A percentile compares a stretch with the other conserved stretches of the same genome.
These are phyloP conservation scores for Barnettozyma salicaria DNA, from an alignment of 805 yeast species.

Conservation along the genomic window DNA sequence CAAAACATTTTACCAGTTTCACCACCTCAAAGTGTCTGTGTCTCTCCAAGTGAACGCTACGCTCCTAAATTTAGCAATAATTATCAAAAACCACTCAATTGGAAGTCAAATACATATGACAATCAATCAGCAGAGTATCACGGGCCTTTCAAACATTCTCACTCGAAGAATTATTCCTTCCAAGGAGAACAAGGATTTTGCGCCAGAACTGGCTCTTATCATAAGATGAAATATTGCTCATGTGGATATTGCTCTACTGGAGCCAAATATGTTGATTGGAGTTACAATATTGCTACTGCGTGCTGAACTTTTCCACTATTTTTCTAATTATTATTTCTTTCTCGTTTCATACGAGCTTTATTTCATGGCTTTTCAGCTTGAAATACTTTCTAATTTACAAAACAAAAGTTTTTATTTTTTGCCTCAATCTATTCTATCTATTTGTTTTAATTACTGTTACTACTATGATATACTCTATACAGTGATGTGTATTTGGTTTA, in stretches of 20 bases:
- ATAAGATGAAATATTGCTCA: constrained; percentile 18
- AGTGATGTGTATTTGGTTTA: no score
- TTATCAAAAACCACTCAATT: constrained; percentile 7
- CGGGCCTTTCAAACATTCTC: constrained; percentile 11
- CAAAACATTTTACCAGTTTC: constrained; percentile 17
- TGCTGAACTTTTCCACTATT: constrained; percentile 3
- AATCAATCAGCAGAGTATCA: constrained; percentile 5
- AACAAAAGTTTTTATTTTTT: no score
- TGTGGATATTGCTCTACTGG: constrained; percentile 23
- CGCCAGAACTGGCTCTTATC: constrained; percentile 22
- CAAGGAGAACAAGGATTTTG: constrained; percentile 22
- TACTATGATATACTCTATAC: no score
- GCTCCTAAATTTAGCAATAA: constrained; percentile 10
- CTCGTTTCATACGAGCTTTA: background rate
- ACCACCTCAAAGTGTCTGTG: constrained; percentile 13
- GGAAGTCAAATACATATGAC: constrained; percentile 8
- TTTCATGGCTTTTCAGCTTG: background rate
- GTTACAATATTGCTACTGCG: constrained; percentile 17
- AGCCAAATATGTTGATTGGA: constrained; percentile 22
- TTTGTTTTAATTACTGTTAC: no score
- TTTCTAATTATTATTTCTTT: background rate
- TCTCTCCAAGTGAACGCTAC: constrained; percentile 16
- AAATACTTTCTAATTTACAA: no score
- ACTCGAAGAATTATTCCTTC: constrained; percentile 17
- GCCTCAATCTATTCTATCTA: no score